Evolutionary conservation across 23 red algal species (phyloP), one percentile per base, ranked within the genome.

Genomic region (Pyropia haitanensis): DNA sequence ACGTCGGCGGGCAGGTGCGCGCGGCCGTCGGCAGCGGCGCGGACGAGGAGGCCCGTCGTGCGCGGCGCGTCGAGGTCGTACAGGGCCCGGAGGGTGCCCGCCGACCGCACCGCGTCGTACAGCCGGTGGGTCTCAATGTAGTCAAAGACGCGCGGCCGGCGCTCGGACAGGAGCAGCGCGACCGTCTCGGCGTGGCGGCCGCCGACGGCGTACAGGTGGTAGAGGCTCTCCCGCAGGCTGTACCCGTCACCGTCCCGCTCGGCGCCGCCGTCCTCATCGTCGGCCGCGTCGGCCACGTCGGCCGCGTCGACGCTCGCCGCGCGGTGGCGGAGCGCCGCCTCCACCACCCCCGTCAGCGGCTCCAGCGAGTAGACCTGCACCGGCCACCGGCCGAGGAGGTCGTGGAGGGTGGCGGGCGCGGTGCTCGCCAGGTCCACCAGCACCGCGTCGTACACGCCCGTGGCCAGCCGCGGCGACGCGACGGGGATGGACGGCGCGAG

Each of bases 171-270:
- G 14, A 93, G 65, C 33, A 93, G 51, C 58, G 72, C 62, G 8
- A 93, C 29, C 30, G 79, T 93, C 62, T 93, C 81, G 73, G 75
- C 78, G 77, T 93, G 78, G 57, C 88, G 77, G 44, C 88, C 88
- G 9, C 71, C 77, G 39, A 80, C 51, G n/a, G 72, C 75, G 59
- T 93, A 93, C 61, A 93, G 81, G 57, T 78, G 76, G 52, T 73
- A 60, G 20, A 88, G 64, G 32, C 72, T 74, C 23, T 79, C 74
- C 22, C 67, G 65, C 56, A 87, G 34, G 15, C 63, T 29, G 44
- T 76, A 57, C 63, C 30, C 70, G 17, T 73, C 70, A 13, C 60
- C 25, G 17, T 21, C 19, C 5, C 25, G 21, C 6, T 58, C 55
- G 55, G 21, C 7, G 17, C 21, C 25, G 15, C 12, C n/a, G 31